Percentiles rank a stretch among this genome's conserved stretches.
Conservation (phyloP, 495 filamentous ascomycete genomes). For the Hypomontagnella submonticulosa region DNA sequence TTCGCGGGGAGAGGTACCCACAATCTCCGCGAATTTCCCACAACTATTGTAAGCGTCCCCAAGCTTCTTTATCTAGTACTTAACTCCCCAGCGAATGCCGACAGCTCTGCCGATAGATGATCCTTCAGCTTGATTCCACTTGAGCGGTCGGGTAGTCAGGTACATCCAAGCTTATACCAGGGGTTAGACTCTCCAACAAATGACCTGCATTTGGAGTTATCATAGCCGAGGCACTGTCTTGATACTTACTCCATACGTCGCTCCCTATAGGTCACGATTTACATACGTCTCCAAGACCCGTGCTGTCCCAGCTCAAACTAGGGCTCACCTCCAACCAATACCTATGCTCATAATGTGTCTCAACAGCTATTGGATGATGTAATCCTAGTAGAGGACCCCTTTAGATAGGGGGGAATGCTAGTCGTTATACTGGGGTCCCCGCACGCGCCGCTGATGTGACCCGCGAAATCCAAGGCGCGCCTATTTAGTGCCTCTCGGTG, state of each 20-base stretch:
- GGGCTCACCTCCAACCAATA: too few relatives aligned
- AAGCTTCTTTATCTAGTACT: not conserved
- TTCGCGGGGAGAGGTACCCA: constrained; percentile 18
- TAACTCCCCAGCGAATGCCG: constrained; percentile 15
- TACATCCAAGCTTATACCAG: not conserved
- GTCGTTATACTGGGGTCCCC: constrained; percentile 9
- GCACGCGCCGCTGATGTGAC: constrained; percentile 24
- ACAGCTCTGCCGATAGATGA: constrained; percentile 18
- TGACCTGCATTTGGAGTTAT: not conserved
- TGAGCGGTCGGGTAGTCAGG: not conserved
- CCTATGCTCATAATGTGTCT: constrained; percentile 9
- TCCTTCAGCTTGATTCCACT: not conserved
- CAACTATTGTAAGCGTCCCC: not conserved
- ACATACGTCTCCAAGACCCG: too few relatives aligned
- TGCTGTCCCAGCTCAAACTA: too few relatives aligned
- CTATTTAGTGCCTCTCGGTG: constrained; percentile 28
- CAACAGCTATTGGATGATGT: constrained; percentile 24
- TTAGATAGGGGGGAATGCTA: constrained; percentile 20
- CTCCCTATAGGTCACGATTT: too few relatives aligned
- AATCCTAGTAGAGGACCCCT: constrained; percentile 3
- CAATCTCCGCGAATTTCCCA: constrained; percentile 14
- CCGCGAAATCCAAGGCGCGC: constrained; percentile 22
- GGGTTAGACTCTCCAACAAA: constrained; percentile 5
- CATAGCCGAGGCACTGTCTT: too few relatives aligned
- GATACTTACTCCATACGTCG: too few relatives aligned